Evolutionary conservation across 139 green algal species (phyloP).

Genomic region (Chloropicon primus): DNA sequence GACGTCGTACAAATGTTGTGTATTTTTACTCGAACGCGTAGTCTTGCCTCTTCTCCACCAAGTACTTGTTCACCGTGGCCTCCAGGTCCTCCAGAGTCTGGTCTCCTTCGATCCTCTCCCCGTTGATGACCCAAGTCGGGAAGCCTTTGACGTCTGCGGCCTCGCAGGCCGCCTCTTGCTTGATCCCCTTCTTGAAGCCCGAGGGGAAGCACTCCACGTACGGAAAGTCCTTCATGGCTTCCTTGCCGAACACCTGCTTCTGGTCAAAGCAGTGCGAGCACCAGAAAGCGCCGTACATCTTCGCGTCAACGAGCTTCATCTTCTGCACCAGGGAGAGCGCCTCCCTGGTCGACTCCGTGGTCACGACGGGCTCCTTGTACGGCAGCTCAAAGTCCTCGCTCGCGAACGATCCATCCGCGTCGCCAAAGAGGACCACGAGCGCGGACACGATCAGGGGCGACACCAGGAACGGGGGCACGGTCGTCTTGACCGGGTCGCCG

Average conservation of each 20-base stretch:
- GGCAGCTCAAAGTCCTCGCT: conserved; percentile 17
- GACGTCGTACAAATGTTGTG: no score
- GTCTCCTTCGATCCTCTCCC: conserved; percentile 45
- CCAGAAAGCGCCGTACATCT: conserved; percentile 98
- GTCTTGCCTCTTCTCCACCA: not conserved
- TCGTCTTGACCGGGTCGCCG: not conserved
- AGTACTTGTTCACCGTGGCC: conserved; percentile 19
- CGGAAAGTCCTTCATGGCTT: conserved; percentile 27
- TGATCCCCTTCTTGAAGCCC: conserved; percentile 54
- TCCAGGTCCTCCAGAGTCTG: conserved; percentile 43
- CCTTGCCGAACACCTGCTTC: conserved; percentile 41
- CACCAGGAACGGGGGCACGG: conserved; percentile 8
- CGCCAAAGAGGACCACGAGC: conserved; percentile 8
- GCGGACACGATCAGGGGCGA: conserved; percentile 5
- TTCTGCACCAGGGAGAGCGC: conserved; percentile 38
- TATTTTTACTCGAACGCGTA: not conserved
- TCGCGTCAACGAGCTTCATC: conserved; percentile 55
- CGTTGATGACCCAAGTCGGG: conserved; percentile 90
- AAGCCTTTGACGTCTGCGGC: conserved; percentile 73
- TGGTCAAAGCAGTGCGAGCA: conserved; percentile 93
- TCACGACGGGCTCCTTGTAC: conserved; percentile 19
- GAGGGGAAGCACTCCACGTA: conserved; percentile 98
- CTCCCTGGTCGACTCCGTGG: conserved; percentile 14
- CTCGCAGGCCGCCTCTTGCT: conserved; percentile 49
- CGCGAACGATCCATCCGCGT: not conserved